Conservation (phyloP, 768 basidiomycete genomes). For the Butyriboletus loyo region DNA sequence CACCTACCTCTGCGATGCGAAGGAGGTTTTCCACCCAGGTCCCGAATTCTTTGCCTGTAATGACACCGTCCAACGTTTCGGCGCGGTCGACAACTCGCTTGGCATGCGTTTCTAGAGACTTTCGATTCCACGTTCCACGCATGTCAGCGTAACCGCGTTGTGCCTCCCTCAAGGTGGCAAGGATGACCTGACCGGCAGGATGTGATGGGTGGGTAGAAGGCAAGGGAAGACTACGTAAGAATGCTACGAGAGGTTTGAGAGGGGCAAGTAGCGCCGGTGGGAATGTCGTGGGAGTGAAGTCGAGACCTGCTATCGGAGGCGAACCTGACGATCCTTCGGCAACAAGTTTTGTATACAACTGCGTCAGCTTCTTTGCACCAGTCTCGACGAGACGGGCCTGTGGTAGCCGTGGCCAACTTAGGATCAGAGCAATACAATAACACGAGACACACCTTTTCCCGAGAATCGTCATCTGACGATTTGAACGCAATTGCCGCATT, state of each 20-base stretch:
- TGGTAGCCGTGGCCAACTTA: not conserved
- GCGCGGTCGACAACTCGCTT: constrained; percentile 68
- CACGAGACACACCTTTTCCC: constrained; percentile 44
- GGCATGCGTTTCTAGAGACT: constrained; percentile 69
- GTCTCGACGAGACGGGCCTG: constrained; percentile 77
- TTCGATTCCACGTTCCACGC: constrained; percentile 75
- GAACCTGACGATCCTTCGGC: constrained; percentile 80
- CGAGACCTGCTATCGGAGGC: constrained; percentile 58
- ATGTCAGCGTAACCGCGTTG: constrained; percentile 84
- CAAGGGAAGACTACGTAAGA: constrained; percentile 68
- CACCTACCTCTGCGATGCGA: constrained; percentile 60
- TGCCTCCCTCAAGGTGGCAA: constrained; percentile 66
- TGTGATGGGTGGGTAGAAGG: constrained; percentile 83
- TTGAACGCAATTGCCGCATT: constrained; percentile 81
- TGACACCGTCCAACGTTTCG: constrained; percentile 63
- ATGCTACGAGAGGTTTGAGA: constrained; percentile 61
- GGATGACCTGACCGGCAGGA: constrained; percentile 65
- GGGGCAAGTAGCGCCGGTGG: constrained; percentile 49
- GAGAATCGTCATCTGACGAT: constrained; percentile 50
- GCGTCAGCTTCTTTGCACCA: constrained; percentile 77
- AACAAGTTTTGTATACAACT: constrained; percentile 83
- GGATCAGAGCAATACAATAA: not conserved
- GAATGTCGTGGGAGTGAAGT: constrained; percentile 54
- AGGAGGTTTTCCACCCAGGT: constrained; percentile 67
- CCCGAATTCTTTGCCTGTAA: constrained; percentile 67